Evolutionary conservation across 768 basidiomycete genomes (phyloP), one percentile per base, ranked within the genome.

Genomic region (Scleroderma bovista): DNA sequence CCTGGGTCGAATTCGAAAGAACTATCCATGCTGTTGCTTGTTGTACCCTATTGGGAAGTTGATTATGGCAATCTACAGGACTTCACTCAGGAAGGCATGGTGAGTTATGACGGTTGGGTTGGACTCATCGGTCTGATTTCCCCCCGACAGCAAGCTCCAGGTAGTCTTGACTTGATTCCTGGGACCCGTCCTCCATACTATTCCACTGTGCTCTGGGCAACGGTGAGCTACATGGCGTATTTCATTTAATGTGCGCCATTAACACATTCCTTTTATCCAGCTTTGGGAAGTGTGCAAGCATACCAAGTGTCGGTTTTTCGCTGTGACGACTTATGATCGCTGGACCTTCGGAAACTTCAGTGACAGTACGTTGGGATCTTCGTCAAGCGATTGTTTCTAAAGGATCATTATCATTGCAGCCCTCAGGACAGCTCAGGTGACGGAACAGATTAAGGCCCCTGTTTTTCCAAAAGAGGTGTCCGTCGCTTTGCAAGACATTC

Each of bases 271-370:
- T 16, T 11, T 20, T 13, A 15, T 10, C 10, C 24, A 61, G 60
- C 51, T 56, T 3, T 60, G 54, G 56, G 54, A 52, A 29, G 29
- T 54, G 8, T 61, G 60, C 15, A 19, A 17, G 15, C 40, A 50
- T 17, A 8, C 40, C 24, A 17, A 52, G 6, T 56, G 52, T 31
- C 55, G 44, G 13, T 54, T 40, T 43, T 58, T 60, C 44, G 19
- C 52, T 23, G 33, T 56, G 48, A 58, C 54, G 3, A 55, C 41
- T n/a, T 56, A 60, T 34, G 47, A 58, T 6, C n/a, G 52, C 0
- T 55, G 58, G 56, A 51, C 53, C 5, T 58, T 56, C 13, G 56
- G 58, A 6, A 37, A 24, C 12, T 29, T 58, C 19, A 60, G 53
- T 32, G 6, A 31, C 3, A 43, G 56, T 59, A 38, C 11, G 46